Evolutionary conservation across 805 yeast genomes (phyloP).

Genomic region (Wickerhamiella slavikovae): DNA sequence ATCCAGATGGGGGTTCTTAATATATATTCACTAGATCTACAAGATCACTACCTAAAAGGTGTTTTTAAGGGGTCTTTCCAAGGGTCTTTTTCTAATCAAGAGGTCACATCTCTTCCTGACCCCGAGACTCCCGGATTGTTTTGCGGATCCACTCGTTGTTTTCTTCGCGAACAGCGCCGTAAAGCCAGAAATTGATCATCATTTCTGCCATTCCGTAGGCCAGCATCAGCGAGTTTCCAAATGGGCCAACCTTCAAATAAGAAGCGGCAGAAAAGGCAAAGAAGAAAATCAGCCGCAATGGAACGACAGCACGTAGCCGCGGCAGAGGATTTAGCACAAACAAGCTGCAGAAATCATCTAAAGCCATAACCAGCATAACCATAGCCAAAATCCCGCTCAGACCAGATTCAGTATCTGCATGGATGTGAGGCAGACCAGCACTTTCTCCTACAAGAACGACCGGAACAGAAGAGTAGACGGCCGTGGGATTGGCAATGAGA

Average conservation of each 20-base stretch:
- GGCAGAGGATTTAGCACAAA: conserved; percentile 8
- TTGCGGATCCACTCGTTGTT: conserved; percentile 14
- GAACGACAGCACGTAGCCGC: conserved; percentile 13
- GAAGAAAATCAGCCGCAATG: conserved; percentile 13
- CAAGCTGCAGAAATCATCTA: conserved; percentile 14
- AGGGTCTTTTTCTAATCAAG: too few species aligned
- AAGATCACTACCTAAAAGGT: too few species aligned
- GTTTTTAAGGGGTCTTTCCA: too few species aligned
- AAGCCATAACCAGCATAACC: conserved; percentile 10
- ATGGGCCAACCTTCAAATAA: conserved; percentile 9
- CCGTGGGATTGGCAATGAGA: conserved; percentile 13
- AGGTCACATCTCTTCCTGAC: too few species aligned
- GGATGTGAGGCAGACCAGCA: conserved; percentile 10
- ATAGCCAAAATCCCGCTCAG: conserved; percentile 14
- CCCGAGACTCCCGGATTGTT: conserved; percentile 9
- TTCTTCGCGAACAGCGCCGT: conserved; percentile 16
- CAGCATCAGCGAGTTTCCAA: conserved; percentile 16
- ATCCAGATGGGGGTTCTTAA: background rate
- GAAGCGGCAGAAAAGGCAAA: conserved; percentile 10
- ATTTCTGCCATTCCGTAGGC: conserved; percentile 15
- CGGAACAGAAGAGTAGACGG: conserved; percentile 10
- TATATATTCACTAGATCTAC: background rate
- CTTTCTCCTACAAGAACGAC: conserved; percentile 13
- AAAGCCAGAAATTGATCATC: conserved; percentile 15
- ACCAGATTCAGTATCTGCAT: conserved; percentile 10